These are phyloP conservation scores for Alternaria sp. DNA, from an alignment of 2,329 filamentous ascomycete genomes.

Conservation along the genomic window DNA sequence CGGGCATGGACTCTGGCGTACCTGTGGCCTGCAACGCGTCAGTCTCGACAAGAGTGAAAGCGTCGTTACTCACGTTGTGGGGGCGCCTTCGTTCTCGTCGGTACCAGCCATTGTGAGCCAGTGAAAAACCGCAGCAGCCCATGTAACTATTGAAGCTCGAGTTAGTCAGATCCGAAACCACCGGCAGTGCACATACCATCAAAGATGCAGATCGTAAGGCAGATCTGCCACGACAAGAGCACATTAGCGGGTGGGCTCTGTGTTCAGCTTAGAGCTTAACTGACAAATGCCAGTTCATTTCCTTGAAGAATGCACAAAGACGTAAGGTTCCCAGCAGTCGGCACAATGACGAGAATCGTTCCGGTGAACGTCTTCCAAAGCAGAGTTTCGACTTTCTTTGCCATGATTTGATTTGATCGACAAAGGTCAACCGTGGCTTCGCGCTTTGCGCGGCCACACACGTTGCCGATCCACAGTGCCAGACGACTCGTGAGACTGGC, in stretches of 20 bases:
- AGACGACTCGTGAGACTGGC: conserved; percentile 26
- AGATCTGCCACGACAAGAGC: conserved; percentile 32
- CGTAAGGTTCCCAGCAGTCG: conserved; percentile 52
- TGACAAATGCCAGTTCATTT: conserved; percentile 50
- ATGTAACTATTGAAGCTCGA: conserved; percentile 43
- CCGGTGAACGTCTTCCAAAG: conserved; percentile 46
- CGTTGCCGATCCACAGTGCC: conserved; percentile 24
- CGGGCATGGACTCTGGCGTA: background rate
- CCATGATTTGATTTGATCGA: conserved; percentile 28
- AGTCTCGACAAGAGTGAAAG: background rate
- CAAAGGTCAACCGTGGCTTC: conserved; percentile 18
- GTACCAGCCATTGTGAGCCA: conserved; percentile 47
- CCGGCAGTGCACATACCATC: conserved; percentile 46
- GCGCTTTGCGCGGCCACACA: conserved; percentile 14
- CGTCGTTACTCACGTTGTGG: conserved; percentile 21
- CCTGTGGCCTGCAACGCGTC: conserved; percentile 2
- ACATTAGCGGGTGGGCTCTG: background rate
- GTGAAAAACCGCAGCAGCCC: conserved; percentile 46
- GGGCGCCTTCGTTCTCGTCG: conserved; percentile 28
- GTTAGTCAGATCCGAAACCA: conserved; percentile 3
- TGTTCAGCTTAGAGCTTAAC: background rate
- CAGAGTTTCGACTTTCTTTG: conserved; percentile 37
- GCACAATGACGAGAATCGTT: conserved; percentile 50
- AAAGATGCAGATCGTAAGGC: conserved; percentile 52
- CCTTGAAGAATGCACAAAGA: conserved; percentile 44